Percentiles rank a stretch among this genome's conserved stretches.
phyloP scores from a whole-genome alignment of 495 filamentous ascomycete genomes.

The Trichoderma erinaceum region DNA sequence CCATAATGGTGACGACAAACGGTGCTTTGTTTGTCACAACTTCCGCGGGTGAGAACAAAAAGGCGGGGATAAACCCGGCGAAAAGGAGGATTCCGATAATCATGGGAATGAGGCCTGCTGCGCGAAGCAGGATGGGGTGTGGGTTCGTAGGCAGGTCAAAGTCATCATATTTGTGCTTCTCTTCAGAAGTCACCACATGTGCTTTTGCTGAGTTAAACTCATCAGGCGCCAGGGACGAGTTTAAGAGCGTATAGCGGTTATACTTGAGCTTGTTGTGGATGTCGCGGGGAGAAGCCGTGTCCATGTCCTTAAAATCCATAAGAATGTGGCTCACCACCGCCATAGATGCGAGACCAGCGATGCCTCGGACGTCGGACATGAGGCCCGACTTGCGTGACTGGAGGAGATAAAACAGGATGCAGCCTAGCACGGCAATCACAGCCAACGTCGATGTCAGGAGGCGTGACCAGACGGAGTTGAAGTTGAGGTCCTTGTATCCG shows the following conservation, averaged over 20 bases:
- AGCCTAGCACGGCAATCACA: constrained; percentile 51
- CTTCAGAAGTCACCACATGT: constrained; percentile 24
- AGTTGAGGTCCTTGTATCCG: constrained; percentile 44
- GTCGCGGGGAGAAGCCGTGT: constrained; percentile 54
- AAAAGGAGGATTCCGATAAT: constrained; percentile 42
- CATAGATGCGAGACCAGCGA: constrained; percentile 70
- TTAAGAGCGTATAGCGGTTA: constrained; percentile 61
- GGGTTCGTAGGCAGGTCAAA: constrained; percentile 48
- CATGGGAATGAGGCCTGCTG: constrained; percentile 53
- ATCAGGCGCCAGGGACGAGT: constrained; percentile 55
- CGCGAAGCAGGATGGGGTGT: constrained; percentile 62
- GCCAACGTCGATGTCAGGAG: constrained; percentile 46
- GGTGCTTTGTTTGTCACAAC: constrained; percentile 53
- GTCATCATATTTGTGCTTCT: constrained; percentile 32
- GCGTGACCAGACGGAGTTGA: constrained; percentile 55
- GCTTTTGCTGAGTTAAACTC: constrained; percentile 20
- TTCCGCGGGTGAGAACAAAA: constrained; percentile 51
- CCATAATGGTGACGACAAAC: constrained; percentile 56
- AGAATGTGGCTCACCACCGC: constrained; percentile 65
- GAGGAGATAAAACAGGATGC: constrained; percentile 52
- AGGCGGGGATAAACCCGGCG: constrained; percentile 47
- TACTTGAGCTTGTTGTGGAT: constrained; percentile 60
- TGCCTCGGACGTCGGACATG: constrained; percentile 61
- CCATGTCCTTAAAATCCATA: constrained; percentile 66
- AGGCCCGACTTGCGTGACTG: constrained; percentile 57